Evolutionary conservation across 1,139 yeast genomes (phyloP).

Genomic region (Scheffersomyces illinoinensis): DNA sequence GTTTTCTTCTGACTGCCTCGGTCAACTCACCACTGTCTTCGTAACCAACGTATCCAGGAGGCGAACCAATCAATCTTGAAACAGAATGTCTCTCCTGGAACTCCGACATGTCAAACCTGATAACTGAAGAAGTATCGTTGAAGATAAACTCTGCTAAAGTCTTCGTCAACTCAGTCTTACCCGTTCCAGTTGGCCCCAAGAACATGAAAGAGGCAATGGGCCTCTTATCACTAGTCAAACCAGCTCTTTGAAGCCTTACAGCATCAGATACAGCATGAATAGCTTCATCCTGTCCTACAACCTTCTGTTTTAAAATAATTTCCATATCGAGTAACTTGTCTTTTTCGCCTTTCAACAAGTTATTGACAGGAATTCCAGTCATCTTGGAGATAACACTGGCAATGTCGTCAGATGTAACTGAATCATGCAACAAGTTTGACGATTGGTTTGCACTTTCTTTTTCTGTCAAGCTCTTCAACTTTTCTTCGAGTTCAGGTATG

Average conservation of each 20-base stretch:
- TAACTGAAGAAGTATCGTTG: slow-evolving; percentile 81
- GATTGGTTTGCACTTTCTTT: slow-evolving; percentile 41
- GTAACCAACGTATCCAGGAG: slow-evolving; percentile 97
- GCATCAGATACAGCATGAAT: slow-evolving; percentile 89
- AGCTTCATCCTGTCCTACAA: slow-evolving; percentile 95
- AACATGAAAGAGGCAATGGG: slow-evolving; percentile 97
- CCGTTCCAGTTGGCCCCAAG: slow-evolving; percentile 97
- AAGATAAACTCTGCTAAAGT: slow-evolving; percentile 88
- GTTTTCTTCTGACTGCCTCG: slow-evolving; percentile 92
- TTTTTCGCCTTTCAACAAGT: slow-evolving; percentile 90
- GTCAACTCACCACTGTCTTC: slow-evolving; percentile 96
- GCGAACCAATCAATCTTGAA: slow-evolving; percentile 91
- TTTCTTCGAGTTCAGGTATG: slow-evolving; percentile 75
- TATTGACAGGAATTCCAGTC: slow-evolving; percentile 95
- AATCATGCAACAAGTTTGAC: slow-evolving; percentile 69
- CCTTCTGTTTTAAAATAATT: slow-evolving; percentile 67
- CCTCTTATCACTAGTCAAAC: slow-evolving; percentile 86
- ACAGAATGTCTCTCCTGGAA: slow-evolving; percentile 93
- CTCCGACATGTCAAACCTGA: slow-evolving; percentile 96
- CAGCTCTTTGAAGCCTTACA: slow-evolving; percentile 94
- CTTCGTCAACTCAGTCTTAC: slow-evolving; percentile 93
- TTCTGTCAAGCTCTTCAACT: slow-evolving; percentile 49
- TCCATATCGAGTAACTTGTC: slow-evolving; percentile 91
- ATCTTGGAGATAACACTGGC: slow-evolving; percentile 88
- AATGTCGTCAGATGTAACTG: slow-evolving; percentile 92